Evolutionary conservation across 1,284 basidiomycete species (phyloP).

Genomic region (Ustilago trichophora): DNA sequence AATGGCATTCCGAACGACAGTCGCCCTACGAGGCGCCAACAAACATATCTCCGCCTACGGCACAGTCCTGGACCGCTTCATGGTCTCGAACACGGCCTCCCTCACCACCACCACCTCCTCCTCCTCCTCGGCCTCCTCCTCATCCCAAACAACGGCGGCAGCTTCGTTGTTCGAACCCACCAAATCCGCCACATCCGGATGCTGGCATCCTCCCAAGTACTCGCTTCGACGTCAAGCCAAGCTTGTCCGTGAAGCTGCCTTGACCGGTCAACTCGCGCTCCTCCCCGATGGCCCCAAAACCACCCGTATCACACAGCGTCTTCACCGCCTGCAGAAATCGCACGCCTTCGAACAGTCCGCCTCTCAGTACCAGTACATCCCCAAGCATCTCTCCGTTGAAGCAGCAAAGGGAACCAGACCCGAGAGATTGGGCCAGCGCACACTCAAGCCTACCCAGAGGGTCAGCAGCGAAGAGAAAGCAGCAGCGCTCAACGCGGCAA

Average conservation of each 20-base stretch:
- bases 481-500: conserved; percentile 27
- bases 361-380: conserved; percentile 23
- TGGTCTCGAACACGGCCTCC: conserved; percentile 9
- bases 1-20: too few species aligned
- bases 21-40: too few species aligned
- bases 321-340: conserved; percentile 16
- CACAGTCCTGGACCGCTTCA: conserved; percentile 31
- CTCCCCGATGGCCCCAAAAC: conserved; percentile 34
- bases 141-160: background rate
- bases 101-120: too few species aligned
- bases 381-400: too few species aligned
- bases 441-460: conserved; percentile 14
- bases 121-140: background rate
- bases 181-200: conserved; percentile 23
- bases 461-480: conserved; percentile 8
- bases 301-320: conserved; percentile 15
- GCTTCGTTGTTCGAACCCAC: conserved; percentile 28
- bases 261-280: conserved; percentile 10
- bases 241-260: conserved; percentile 36
- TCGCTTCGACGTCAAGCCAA: conserved; percentile 51
- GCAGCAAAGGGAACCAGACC: too few species aligned
- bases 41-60: conserved; percentile 32
- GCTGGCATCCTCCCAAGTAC: conserved; percentile 48
- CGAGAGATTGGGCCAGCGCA: background rate
- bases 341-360: conserved; percentile 23